Percentiles rank a stretch among this genome's conserved stretches.
phyloP scores from a whole-genome alignment of 108 stramenopile genomes.

The Epipyxis sp. region DNA sequence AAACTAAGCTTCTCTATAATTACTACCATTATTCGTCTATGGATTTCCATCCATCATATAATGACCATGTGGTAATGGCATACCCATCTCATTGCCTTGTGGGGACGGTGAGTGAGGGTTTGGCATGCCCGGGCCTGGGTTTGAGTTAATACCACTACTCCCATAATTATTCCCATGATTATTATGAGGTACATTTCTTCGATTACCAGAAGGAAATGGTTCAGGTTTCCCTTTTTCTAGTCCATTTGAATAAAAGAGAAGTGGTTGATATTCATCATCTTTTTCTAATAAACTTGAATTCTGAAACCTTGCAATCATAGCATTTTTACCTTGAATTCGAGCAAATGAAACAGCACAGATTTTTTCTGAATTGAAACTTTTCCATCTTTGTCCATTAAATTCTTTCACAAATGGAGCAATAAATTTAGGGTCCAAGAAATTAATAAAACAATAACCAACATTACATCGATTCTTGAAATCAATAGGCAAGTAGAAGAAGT shows the following conservation, averaged over 20 bases:
- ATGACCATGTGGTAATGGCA: no score
- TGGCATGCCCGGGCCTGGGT: no score
- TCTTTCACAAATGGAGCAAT: slow-evolving; percentile 79
- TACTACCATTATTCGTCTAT: no score
- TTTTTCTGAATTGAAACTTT: slow-evolving; percentile 94
- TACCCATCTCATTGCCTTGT: no score
- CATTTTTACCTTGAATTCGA: slow-evolving; percentile 93
- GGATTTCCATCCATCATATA: no score
- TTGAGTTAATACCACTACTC: no score
- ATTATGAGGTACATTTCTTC: no score
- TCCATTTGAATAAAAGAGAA: slow-evolving; percentile 52
- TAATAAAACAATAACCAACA: slow-evolving; percentile 96
- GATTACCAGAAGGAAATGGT: slow-evolving; percentile 16
- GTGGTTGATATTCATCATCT: slow-evolving; percentile 90
- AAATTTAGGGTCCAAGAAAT: slow-evolving; percentile 82
- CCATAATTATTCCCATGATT: no score
- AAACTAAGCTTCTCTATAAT: no score
- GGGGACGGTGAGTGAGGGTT: no score
- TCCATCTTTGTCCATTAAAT: slow-evolving; percentile 89
- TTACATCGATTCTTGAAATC: slow-evolving; percentile 99
- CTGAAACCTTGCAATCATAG: slow-evolving; percentile 95
- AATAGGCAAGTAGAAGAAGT: slow-evolving; percentile 98
- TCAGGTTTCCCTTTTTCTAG: slow-evolving; percentile 22
- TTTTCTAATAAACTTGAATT: slow-evolving; percentile 96
- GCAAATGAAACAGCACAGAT: slow-evolving; percentile 96